A percentile compares a stretch with the other conserved stretches of the same genome.
Conservation (phyloP, 176 grass and related monocot species). For the Avena sativa region DNA sequence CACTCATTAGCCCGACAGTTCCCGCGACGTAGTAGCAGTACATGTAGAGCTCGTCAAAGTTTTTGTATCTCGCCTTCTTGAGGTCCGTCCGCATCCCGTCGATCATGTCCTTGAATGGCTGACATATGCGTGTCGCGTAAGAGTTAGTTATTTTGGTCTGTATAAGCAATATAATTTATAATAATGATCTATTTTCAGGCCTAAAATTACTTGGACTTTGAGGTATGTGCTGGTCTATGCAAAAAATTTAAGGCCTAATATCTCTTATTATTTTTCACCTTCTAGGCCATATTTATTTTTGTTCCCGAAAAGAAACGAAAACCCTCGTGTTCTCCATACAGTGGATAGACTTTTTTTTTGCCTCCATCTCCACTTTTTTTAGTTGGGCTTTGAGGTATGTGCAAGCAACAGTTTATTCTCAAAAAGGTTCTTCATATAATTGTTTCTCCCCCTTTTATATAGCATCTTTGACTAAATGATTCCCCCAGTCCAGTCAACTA, state of each 20-base stretch:
- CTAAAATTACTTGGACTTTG: background rate
- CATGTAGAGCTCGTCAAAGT: slow-evolving; percentile 93
- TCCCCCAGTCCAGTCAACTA: background rate
- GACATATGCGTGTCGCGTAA: background rate
- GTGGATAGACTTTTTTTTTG: background rate
- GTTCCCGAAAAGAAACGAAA: background rate
- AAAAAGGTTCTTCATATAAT: background rate
- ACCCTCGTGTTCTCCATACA: background rate
- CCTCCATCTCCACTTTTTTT: background rate
- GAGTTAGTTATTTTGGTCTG: background rate
- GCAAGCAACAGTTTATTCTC: background rate
- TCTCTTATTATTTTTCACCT: background rate
- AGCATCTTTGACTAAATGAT: slow-evolving; percentile 8
- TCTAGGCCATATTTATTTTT: background rate
- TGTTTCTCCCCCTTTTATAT: background rate
- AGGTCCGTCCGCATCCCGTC: slow-evolving; percentile 94
- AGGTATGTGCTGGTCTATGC: too few species aligned
- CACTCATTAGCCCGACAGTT: slow-evolving; percentile 87
- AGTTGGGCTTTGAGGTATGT: background rate
- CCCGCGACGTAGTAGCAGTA: slow-evolving; percentile 98
- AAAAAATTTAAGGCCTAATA: too few species aligned
- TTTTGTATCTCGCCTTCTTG: slow-evolving; percentile 75
- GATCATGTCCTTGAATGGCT: slow-evolving; percentile 97
- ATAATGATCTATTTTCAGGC: background rate
- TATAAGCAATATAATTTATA: background rate